Conservation (phyloP, 768 basidiomycete species). For the Pleurotus platypus region DNA sequence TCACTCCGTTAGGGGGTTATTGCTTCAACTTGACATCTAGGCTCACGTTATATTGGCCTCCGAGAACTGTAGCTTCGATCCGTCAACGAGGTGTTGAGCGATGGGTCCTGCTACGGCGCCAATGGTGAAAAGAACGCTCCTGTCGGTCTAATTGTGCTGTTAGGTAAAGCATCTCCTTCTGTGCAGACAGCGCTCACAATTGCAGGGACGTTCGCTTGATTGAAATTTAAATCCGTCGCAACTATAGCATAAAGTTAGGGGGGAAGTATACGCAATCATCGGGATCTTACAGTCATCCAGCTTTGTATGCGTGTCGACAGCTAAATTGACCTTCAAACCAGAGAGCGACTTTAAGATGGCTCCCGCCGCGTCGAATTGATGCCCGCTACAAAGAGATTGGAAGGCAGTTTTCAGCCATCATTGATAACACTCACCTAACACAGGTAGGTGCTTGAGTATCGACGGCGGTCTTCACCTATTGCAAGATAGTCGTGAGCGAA, state of each 20-base stretch:
- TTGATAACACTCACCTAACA: conserved; percentile 38
- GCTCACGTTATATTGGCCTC: conserved; percentile 57
- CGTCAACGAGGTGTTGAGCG: conserved; percentile 61
- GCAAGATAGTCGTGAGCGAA: neutral
- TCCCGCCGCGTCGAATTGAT: conserved; percentile 57
- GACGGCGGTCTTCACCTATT: conserved; percentile 51
- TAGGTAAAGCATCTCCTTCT: neutral
- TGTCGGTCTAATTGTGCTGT: conserved; percentile 44
- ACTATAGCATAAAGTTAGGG: conserved; percentile 26
- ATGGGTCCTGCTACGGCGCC: conserved; percentile 69
- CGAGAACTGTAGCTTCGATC: conserved; percentile 48
- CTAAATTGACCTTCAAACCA: conserved; percentile 55
- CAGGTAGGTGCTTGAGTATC: conserved; percentile 52
- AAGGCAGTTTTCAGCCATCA: neutral
- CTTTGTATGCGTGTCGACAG: conserved; percentile 47
- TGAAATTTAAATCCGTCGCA: conserved; percentile 52
- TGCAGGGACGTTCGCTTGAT: conserved; percentile 52
- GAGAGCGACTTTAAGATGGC: conserved; percentile 64
- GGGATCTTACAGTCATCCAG: conserved; percentile 60
- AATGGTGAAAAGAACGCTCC: conserved; percentile 61
- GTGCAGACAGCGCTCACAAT: conserved; percentile 30
- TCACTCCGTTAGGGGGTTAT: neutral
- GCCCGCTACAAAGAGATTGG: conserved; percentile 39
- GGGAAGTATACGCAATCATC: neutral
- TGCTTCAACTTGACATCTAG: neutral